Evolutionary conservation across 1,139 yeast genomes (phyloP).

Genomic region (Groenewaldozyma sp.): DNA sequence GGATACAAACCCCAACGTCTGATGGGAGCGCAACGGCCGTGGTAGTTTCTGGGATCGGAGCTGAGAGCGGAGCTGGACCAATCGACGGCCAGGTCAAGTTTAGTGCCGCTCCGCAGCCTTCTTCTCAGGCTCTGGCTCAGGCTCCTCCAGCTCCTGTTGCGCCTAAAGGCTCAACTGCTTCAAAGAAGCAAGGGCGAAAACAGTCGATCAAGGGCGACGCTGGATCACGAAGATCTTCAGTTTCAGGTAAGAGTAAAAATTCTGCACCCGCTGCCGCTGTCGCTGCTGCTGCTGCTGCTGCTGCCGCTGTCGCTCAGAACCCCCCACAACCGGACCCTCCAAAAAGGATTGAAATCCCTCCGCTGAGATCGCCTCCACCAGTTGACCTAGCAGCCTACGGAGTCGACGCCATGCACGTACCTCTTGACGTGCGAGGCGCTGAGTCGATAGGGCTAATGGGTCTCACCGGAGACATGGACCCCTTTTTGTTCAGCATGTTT

Average conservation of each 20-base stretch:
- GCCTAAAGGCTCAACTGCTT: too few relatives aligned
- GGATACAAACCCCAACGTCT: neutral
- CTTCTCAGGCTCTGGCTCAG: neutral
- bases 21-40: neutral
- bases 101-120: too few relatives aligned
- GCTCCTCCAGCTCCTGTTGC: neutral
- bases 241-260: neutral
- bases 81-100: too few relatives aligned
- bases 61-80: too few relatives aligned
- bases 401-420: neutral
- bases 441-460: constrained; percentile 25
- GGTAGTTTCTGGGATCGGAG: too few relatives aligned
- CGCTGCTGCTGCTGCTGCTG: neutral
- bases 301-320: neutral
- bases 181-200: neutral
- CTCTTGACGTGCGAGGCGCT: constrained; percentile 10
- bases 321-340: too few relatives aligned
- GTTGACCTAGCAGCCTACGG: neutral
- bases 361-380: neutral
- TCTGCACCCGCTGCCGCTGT: neutral
- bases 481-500: constrained; percentile 26
- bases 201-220: neutral
- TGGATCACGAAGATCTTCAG: too few relatives aligned
- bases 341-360: neutral
- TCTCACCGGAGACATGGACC: constrained; percentile 30